These are phyloP conservation scores for Verruconis gallopava DNA, from an alignment of 2,329 filamentous ascomycete species.

Conservation along the genomic window DNA sequence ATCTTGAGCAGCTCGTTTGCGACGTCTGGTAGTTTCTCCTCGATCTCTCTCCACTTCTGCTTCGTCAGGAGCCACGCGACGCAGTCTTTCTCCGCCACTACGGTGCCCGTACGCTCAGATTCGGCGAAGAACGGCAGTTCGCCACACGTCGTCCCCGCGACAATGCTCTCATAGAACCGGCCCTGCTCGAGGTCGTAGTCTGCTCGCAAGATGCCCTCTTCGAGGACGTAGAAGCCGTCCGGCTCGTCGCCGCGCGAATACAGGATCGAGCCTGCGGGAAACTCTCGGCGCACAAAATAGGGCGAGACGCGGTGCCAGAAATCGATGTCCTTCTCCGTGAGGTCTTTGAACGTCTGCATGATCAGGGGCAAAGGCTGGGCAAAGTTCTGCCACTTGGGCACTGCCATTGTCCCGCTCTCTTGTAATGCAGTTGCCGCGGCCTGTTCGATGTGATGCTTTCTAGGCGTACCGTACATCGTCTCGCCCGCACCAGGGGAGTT, in stretches of 20 bases:
- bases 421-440: constrained; percentile 66
- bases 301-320: constrained; percentile 77
- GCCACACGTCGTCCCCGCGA: constrained; percentile 87
- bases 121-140: constrained; percentile 94
- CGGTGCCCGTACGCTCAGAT: constrained; percentile 75
- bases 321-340: constrained; percentile 78
- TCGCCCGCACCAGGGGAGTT: not conserved
- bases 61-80: constrained; percentile 70
- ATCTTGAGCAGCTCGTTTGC: constrained; percentile 75
- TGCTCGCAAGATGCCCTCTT: constrained; percentile 75
- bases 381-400: constrained; percentile 69
- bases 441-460: constrained; percentile 61
- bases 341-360: constrained; percentile 84
- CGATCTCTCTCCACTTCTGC: constrained; percentile 59
- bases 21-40: constrained; percentile 60
- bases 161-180: constrained; percentile 76
- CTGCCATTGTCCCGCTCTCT: constrained; percentile 43
- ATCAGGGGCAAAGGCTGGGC: constrained; percentile 84
- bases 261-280: constrained; percentile 55
- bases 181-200: constrained; percentile 90
- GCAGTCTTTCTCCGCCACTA: constrained; percentile 67
- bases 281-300: constrained; percentile 62
- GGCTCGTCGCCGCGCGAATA: constrained; percentile 65
- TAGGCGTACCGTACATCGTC: constrained; percentile 51
- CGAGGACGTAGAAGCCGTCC: constrained; percentile 78